Conservation (phyloP, 371 early-diverging fungal species). For the Mortierella sp. region DNA sequence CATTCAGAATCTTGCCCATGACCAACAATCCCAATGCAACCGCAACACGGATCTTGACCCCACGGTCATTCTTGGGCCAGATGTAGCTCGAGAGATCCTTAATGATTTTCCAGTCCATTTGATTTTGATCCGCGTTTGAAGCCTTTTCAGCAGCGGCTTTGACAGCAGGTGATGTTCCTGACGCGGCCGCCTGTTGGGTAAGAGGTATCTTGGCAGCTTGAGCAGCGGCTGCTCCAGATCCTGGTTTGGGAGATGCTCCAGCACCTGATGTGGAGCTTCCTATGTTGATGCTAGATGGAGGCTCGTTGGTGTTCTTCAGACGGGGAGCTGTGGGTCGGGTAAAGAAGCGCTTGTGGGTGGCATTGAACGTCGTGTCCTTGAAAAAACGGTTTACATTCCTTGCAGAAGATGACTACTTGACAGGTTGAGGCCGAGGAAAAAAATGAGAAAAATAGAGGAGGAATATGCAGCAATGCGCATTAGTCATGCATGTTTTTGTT, state of each 20-base stretch:
- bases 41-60: slow-evolving; percentile 88
- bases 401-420: background rate
- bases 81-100: slow-evolving; percentile 86
- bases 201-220: slow-evolving; percentile 13
- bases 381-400: background rate
- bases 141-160: slow-evolving; percentile 25
- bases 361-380: background rate
- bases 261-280: slow-evolving; percentile 11
- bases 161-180: background rate
- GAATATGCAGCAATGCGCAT: background rate
- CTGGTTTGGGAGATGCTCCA: background rate
- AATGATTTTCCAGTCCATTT: slow-evolving; percentile 78
- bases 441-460: background rate
- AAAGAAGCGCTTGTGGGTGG: slow-evolving; percentile 33
- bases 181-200: slow-evolving; percentile 13
- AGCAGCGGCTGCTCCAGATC: slow-evolving; percentile 2
- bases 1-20: slow-evolving; percentile 89
- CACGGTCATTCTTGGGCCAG: slow-evolving; percentile 90
- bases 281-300: slow-evolving; percentile 11
- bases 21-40: slow-evolving; percentile 85
- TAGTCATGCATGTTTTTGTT: background rate
- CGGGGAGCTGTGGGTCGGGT: slow-evolving; percentile 27
- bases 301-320: slow-evolving; percentile 10
- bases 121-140: slow-evolving; percentile 42
- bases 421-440: background rate